Evolutionary conservation across 257 asterid species (phyloP).

Genomic region (Echium plantagineum): DNA sequence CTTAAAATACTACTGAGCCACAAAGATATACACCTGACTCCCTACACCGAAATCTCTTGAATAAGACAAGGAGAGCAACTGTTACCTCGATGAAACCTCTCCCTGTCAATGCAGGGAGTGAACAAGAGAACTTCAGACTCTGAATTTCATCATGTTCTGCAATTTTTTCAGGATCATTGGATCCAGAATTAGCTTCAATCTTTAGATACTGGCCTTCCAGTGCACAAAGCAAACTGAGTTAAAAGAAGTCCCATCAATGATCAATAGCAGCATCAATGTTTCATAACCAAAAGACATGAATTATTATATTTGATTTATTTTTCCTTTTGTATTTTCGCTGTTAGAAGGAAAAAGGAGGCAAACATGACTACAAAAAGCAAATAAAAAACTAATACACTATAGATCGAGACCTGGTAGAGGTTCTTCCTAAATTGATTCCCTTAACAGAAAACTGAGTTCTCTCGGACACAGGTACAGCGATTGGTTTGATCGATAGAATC

Average conservation of each 20-base stretch:
- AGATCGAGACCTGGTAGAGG: slow-evolving; percentile 40
- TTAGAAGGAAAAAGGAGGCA: not conserved
- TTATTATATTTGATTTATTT: not conserved
- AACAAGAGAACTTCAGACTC: slow-evolving; percentile 31
- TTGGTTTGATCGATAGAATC: slow-evolving; percentile 52
- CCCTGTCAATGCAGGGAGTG: slow-evolving; percentile 46
- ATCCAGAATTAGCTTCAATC: slow-evolving; percentile 19
- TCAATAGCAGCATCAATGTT: not conserved
- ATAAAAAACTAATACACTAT: slow-evolving; percentile 4
- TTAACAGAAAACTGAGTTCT: slow-evolving; percentile 46
- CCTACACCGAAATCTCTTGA: no score
- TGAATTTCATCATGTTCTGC: slow-evolving; percentile 23
- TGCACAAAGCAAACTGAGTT: slow-evolving; percentile 34
- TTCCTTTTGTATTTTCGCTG: no score
- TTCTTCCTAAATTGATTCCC: slow-evolving; percentile 45
- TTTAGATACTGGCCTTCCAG: slow-evolving; percentile 28
- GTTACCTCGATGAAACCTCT: slow-evolving; percentile 75
- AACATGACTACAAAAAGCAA: not conserved
- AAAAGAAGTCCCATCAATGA: slow-evolving; percentile 6
- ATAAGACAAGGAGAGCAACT: slow-evolving; percentile 6
- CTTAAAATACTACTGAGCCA: not conserved
- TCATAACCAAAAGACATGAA: not conserved
- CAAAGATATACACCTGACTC: no score
- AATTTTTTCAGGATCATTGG: slow-evolving; percentile 10
- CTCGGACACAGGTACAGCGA: slow-evolving; percentile 56